Evolutionary conservation across 2,329 filamentous ascomycete species (phyloP), one percentile per base, ranked within the genome.

Genomic region (Aspergillus ochraceus): DNA sequence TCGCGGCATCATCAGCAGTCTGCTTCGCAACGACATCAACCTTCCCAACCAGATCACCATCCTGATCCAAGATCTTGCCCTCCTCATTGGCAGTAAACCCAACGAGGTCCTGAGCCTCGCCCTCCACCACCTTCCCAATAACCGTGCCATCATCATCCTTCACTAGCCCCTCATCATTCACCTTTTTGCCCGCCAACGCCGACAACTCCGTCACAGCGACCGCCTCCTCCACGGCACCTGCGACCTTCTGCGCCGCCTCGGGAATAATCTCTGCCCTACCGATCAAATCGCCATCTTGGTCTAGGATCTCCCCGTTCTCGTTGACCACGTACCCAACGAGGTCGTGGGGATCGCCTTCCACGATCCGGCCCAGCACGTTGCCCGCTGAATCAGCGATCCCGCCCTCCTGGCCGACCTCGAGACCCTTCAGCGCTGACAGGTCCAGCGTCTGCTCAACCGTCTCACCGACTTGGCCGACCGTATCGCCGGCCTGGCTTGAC

Each of bases 151-250:
- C 70, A 22, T 73, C 65, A 47, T 85, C 80, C 64, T 80, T 75
- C 64, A 87, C n/a, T 17, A 42, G 6, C 6, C 36, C 36, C 17
- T 42, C 36, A 42, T 42, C 36, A 42, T 42, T 42, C 4, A 42
- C 79, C 32, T 79, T 72, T 36, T 84, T 85, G 26, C 84, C 83
- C 54, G 83, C 80, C 49, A 83, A 76, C 26, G 86, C 82, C 50
- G 75, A 68, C 4, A 76, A 64, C 10, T 74, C 76, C 17, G 75
- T 70, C 12, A 78, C 72, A 22, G 71, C 74, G 29, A 75, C 67
- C 17, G 72, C 63, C 17, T 72, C 57, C 17, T 70, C 66, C 14
- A 65, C 68, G 30, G 73, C 52, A 2, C 70, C 70, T 0, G 55
- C 72, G n/a, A 67, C 64, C 12, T 66, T 58, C 45, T 67, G 62